Evolutionary conservation across 495 filamentous ascomycete species (phyloP).

Genomic region (Darksidea phi): DNA sequence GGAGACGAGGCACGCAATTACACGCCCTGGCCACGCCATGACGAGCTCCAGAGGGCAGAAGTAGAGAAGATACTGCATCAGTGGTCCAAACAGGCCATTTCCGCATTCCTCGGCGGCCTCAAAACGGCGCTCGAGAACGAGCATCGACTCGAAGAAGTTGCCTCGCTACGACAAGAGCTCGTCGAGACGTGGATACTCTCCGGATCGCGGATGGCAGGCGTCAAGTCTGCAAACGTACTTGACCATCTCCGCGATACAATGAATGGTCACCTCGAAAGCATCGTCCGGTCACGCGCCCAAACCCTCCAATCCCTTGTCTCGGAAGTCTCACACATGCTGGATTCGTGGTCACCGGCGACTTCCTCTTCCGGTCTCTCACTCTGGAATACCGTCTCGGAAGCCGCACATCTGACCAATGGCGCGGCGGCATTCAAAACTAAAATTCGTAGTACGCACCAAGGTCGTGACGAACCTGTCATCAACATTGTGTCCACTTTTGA

Average conservation of each 20-base stretch:
- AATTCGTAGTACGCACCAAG: constrained; percentile 57
- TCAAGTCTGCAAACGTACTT: constrained; percentile 50
- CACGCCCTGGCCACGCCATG: constrained; percentile 84
- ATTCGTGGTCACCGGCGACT: constrained; percentile 28
- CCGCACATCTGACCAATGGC: constrained; percentile 55
- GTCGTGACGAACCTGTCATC: constrained; percentile 65
- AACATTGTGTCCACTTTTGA: constrained; percentile 59
- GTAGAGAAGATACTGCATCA: constrained; percentile 62
- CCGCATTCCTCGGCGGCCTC: constrained; percentile 60
- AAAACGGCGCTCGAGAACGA: constrained; percentile 55
- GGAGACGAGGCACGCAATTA: constrained; percentile 81
- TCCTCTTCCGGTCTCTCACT: constrained; percentile 43
- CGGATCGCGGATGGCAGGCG: constrained; percentile 47
- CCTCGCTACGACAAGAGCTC: constrained; percentile 66
- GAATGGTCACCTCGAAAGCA: constrained; percentile 59
- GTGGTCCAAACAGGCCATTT: constrained; percentile 75
- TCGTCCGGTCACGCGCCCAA: constrained; percentile 59
- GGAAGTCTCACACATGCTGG: constrained; percentile 49
- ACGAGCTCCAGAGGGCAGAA: constrained; percentile 67
- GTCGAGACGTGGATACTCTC: constrained; percentile 71
- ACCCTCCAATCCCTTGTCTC: constrained; percentile 59
- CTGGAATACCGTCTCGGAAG: constrained; percentile 49
- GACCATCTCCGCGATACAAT: constrained; percentile 67
- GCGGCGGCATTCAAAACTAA: constrained; percentile 54
- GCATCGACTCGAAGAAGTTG: constrained; percentile 62